Percentiles rank a stretch among this genome's conserved stretches.
Evolutionary conservation across 805 yeast genomes (phyloP).

Genomic region (Candida vartiovaarae): DNA sequence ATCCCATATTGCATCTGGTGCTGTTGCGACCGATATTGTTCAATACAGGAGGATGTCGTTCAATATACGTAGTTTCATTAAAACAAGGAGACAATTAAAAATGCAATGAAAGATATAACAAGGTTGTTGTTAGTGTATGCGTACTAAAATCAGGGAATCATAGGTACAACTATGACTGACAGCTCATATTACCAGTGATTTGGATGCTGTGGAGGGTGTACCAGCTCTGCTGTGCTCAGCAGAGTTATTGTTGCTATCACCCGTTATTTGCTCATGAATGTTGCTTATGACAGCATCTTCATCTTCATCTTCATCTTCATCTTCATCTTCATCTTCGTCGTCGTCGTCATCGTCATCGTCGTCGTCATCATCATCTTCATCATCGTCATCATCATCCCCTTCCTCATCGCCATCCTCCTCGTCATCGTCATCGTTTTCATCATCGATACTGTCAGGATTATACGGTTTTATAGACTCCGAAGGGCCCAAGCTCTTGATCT

Average conservation of each 20-base stretch:
- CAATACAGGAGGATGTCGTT: background rate
- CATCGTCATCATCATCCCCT: conserved; percentile 32
- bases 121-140: too few species aligned
- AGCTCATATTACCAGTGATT: too few species aligned
- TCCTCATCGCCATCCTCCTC: conserved; percentile 36
- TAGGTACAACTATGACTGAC: too few species aligned
- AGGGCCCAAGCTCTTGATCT: conserved; percentile 8
- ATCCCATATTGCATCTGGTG: too few species aligned
- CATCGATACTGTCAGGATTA: conserved; percentile 39
- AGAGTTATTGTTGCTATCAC: background rate
- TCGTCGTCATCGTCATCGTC: conserved; percentile 36
- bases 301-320: conserved; percentile 13
- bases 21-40: too few species aligned
- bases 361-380: conserved; percentile 31
- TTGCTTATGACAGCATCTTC: background rate
- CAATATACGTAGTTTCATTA: too few species aligned
- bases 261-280: background rate
- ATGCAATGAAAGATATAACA: too few species aligned
- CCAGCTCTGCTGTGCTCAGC: too few species aligned
- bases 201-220: too few species aligned
- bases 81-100: too few species aligned
- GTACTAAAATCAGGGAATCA: too few species aligned
- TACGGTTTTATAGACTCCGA: conserved; percentile 15
- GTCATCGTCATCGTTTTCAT: conserved; percentile 38
- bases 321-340: conserved; percentile 34